Evolutionary conservation across 2,329 filamentous ascomycete genomes (phyloP), one percentile per base, ranked within the genome.

Genomic region (Juglanconis oblonga): DNA sequence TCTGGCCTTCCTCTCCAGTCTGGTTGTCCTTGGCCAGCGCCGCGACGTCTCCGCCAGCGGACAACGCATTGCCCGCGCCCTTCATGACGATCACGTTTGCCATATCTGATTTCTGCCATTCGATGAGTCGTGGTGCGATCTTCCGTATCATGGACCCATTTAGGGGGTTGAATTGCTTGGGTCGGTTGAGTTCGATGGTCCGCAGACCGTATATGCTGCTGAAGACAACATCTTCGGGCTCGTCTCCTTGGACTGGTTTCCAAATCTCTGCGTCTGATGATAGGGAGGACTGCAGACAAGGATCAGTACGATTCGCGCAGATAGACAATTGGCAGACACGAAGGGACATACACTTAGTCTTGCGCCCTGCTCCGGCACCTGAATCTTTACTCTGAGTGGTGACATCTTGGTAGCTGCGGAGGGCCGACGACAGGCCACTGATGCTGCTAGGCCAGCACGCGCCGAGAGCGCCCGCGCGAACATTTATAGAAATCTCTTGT

Each of bases 111-210:
- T 96, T 95, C 70, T 91, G 87, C 93, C 93, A 99, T 80, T 98
- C 94, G 70, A 91, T 81, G 71, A 99, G 75, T 59, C 95, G 86
- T 29, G 94, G 93, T 51, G 92, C 80, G 68, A 99, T 98, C 79
- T 99, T 98, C 69, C 91, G 86, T 64, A 89, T 90, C 96, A 99
- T 99, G 60, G 93, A 97, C 55, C 83, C 90, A 74, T 96, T 93
- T 67, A 99, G 86, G 32, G 94, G 90, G 77, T 99, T 98, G 73
- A 92, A 84, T 79, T 97, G 97, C 71, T 85, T 82, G 5, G 94
- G 95, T 61, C 95, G 88, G 80, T 99, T 99, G 67, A 99, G 89
- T 78, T 97, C 90, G 71, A 99, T 88, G 67, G 89, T 92, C 64
- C 95, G 91, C 54, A 98, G 84, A 65, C 95, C 95, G 76, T 95